Evolutionary conservation across 2,329 filamentous ascomycete genomes (phyloP), one percentile per base, ranked within the genome.

Genomic region (Fusarium lateritium): DNA sequence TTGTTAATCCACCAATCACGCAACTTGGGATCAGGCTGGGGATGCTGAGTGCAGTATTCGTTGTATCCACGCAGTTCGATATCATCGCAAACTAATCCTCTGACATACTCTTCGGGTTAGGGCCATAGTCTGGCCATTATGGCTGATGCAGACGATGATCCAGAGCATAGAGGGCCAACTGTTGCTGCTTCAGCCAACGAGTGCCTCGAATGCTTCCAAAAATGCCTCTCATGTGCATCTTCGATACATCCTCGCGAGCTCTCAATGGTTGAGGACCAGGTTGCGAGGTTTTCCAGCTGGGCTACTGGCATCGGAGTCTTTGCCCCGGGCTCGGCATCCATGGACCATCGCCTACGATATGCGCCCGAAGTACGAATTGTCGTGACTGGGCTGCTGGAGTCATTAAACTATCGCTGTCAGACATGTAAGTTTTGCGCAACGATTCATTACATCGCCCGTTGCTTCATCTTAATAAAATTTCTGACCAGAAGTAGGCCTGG

Each of bases 231-330:
- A 11, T 5, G n/a, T 8, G 26, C 44, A 9, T 24, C 44, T 31
- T 31, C 28, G 10, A 31, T 31, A 5, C 44, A 47, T 33, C 28
- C 44, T 8, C 6, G 44, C 15, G 44, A 47, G 13, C n/a, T 33
- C 2, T 47, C 44, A 19, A 19, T 47, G 19, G 31, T 56, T 3
- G 53, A 56, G 10, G 53, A 49, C 11, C 53, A 56, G 4, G 28
- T 55, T 11, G 51, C 42, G 2, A 38, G 51, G 7, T 45, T 55
- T 11, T 38, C 40, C 2, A n/a, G 21, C 5, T 55, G 50, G 50
- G 6, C 50, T 19, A 15, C 39, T 2, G 24, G 34, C n/a, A 7
- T 53, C 2, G 19, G 39, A 3, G 50, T 53, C 1, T 53, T 53
- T 2, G 34, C 26, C 10, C 3, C 10, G 0, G 24, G 6, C 2